These are phyloP conservation scores for Halenospora varia DNA, from an alignment of 495 filamentous ascomycete species.

Conservation along the genomic window DNA sequence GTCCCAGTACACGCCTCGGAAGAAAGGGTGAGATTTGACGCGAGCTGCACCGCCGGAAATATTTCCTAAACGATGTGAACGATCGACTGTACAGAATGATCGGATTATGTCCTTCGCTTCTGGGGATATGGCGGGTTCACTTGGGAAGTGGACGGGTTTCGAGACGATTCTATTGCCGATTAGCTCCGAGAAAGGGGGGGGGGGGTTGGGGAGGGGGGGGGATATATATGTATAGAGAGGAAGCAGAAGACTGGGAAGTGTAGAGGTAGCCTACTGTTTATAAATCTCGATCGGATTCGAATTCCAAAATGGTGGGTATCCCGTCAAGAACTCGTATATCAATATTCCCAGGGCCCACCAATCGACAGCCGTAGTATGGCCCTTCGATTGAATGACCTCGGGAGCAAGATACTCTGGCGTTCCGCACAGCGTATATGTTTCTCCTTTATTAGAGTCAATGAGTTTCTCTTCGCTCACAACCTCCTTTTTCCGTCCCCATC, in stretches of 20 bases:
- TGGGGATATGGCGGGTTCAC: constrained; percentile 57
- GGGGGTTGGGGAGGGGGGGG: no score
- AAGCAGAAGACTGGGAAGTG: background rate
- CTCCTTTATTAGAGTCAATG: constrained; percentile 39
- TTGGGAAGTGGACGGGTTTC: constrained; percentile 66
- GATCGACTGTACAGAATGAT: constrained; percentile 83
- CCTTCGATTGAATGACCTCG: constrained; percentile 93
- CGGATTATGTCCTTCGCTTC: constrained; percentile 82
- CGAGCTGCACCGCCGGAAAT: constrained; percentile 76
- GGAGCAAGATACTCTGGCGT: constrained; percentile 96
- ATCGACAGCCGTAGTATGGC: constrained; percentile 94
- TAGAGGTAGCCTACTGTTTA: constrained; percentile 63
- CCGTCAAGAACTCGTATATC: constrained; percentile 93
- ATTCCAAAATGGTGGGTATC: constrained; percentile 97
- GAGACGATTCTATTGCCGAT: constrained; percentile 58
- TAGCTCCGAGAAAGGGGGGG: background rate
- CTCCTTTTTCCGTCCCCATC: constrained; percentile 29
- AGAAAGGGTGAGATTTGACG: constrained; percentile 88
- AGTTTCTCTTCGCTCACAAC: constrained; percentile 7
- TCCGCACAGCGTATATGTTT: constrained; percentile 95
- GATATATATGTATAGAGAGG: background rate
- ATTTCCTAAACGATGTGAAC: constrained; percentile 81
- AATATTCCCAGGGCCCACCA: constrained; percentile 98
- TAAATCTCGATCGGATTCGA: constrained; percentile 95
- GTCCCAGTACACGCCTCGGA: constrained; percentile 79